Conservation (phyloP, 164 flowering plant genomes). For the Dillenia turbinata region DNA sequence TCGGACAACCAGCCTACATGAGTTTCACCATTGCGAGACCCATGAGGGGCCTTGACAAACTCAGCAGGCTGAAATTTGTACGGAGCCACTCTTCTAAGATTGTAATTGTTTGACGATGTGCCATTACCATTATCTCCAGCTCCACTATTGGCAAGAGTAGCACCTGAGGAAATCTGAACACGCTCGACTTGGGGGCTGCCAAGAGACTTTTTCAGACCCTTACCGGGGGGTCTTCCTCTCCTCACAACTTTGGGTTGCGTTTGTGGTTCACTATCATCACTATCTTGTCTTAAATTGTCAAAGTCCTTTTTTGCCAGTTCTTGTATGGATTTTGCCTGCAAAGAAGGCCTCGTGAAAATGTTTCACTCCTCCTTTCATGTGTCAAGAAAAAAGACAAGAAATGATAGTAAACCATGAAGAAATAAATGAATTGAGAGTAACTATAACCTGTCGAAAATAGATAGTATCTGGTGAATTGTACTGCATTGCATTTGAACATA, state of each 20-base stretch:
- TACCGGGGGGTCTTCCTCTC: constrained; percentile 69
- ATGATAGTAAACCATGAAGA: neutral
- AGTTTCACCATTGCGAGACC: constrained; percentile 27
- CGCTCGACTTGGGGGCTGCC: constrained; percentile 25
- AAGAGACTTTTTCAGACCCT: constrained; percentile 31
- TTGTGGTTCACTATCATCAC: constrained; percentile 50
- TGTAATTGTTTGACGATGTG: constrained; percentile 22
- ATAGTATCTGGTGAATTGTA: constrained; percentile 88
- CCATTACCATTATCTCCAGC: constrained; percentile 19
- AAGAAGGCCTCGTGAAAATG: neutral
- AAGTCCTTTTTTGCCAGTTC: constrained; percentile 88
- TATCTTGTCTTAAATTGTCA: constrained; percentile 74
- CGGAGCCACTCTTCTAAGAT: constrained; percentile 32
- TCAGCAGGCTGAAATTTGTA: constrained; percentile 25
- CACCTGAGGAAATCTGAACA: constrained; percentile 32
- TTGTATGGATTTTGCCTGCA: constrained; percentile 80
- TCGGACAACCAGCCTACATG: constrained; percentile 28
- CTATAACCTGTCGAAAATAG: constrained; percentile 79
- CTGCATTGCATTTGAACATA: constrained; percentile 91
- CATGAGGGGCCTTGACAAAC: constrained; percentile 14
- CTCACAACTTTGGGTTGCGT: constrained; percentile 40
- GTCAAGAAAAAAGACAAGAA: neutral
- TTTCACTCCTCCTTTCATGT: neutral
- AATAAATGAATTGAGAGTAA: neutral
- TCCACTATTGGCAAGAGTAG: constrained; percentile 34